Base-by-base conservation (phyloP, 2,329 filamentous ascomycete genomes). In the Fusarium tupiense region DNA sequence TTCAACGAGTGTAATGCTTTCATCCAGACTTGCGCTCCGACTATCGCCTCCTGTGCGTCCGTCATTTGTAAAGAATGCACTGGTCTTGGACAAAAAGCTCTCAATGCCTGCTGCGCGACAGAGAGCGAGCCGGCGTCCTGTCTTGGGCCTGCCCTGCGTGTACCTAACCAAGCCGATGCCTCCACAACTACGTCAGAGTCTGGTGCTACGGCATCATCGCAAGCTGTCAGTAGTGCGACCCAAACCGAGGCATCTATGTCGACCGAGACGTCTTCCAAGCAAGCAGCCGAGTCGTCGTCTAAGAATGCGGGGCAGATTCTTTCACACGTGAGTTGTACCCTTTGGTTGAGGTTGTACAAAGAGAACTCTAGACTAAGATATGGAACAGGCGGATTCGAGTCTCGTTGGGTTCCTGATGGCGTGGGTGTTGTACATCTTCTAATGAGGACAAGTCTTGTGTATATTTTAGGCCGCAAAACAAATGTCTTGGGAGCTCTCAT, bases 391-490 rank as follows among this genome's bases (percentile, higher is more conserved):
- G 8, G 44, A 14, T 29, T 20, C 24, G 14, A 47, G 44, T 47
- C 44, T 47, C 12, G 5, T 26, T 47, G 24, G 24, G 19, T 47
- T 47, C 12, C 14, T 47, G 24, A 47, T 47, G 44, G 44, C 44
- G 24, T 47, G 44, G 24, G 44, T 20, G 12, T 26, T 47, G 24
- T 47, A 47, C 2, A 29, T 47, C 12, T 20, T 47, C 24, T 47
- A 47, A 47, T 8, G 19, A 8, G 5, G 24, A 20, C 2, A 29
- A 47, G 44, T 20, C 19, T 29, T 10, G 44, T 20, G 24, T 29
- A 8, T 7, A 29, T 47, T 14, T 14, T 14, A 10, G 24, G 24
- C 44, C 19, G 5, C 1, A 20, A 26, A 20, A 12, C 2, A 0
- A 14, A 8, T 29, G 8, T 26, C 19, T 20, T 26, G 12, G 19